Conservation (phyloP, 768 basidiomycete species). For the Termitomyces bulborhizus region DNA sequence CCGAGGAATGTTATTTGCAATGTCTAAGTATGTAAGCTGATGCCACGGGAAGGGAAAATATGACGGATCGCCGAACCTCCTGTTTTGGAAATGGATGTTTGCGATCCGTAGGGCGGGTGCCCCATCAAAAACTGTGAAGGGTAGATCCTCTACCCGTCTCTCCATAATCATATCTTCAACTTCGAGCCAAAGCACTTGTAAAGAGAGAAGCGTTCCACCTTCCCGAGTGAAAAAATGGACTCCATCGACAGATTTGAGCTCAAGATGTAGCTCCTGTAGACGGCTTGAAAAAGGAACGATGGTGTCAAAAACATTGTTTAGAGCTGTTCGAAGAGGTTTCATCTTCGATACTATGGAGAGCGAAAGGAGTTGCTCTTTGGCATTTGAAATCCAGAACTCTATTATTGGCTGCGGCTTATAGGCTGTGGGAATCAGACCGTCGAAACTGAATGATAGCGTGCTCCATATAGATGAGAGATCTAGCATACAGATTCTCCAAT, state of each 20-base stretch:
- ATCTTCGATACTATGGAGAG: not conserved
- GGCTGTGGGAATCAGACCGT: no score
- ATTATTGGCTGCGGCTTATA: not conserved
- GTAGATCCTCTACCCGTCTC: not conserved
- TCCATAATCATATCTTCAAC: not conserved
- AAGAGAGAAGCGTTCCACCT: not conserved
- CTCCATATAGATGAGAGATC: not conserved
- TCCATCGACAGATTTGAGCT: not conserved
- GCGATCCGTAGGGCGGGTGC: not conserved
- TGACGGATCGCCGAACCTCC: not conserved
- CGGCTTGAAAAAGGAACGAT: not conserved
- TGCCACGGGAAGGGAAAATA: not conserved
- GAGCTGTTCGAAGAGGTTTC: not conserved
- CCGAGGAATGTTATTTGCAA: not conserved
- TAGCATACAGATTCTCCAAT: not conserved
- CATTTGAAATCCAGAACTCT: not conserved
- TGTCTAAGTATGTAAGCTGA: not conserved
- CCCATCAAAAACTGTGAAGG: not conserved
- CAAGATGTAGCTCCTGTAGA: not conserved
- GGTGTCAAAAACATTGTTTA: not conserved
- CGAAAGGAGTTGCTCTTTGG: not conserved
- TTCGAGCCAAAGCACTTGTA: not conserved
- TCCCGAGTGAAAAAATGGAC: not conserved
- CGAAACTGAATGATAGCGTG: not conserved
- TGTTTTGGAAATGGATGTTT: not conserved